These are phyloP conservation scores for Falciphora oryzae DNA, from an alignment of 2,329 filamentous ascomycete species.

Conservation along the genomic window DNA sequence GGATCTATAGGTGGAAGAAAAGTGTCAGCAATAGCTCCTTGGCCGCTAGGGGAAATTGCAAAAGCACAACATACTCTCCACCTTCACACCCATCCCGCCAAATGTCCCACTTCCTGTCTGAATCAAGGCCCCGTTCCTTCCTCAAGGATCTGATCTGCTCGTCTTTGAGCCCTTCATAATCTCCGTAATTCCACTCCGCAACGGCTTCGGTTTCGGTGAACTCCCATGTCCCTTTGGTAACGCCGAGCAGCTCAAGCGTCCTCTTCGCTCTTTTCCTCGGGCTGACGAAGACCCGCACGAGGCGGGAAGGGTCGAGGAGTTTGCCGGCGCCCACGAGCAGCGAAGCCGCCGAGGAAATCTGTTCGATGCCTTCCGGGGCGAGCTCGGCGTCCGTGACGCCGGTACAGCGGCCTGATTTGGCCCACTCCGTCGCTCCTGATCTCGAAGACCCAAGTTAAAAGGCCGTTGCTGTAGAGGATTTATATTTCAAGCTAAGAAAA, in stretches of 20 bases:
- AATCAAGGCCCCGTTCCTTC: slow-evolving; percentile 40
- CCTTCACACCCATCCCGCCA: slow-evolving; percentile 53
- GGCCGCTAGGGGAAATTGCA: slow-evolving; percentile 3
- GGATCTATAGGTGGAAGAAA: slow-evolving; percentile 17
- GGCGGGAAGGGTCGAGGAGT: slow-evolving; percentile 42
- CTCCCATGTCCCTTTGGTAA: slow-evolving; percentile 18
- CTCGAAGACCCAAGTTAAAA: background rate
- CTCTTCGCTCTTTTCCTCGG: slow-evolving; percentile 41
- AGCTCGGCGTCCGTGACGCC: slow-evolving; percentile 37
- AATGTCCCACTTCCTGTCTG: slow-evolving; percentile 46
- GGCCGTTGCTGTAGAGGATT: slow-evolving; percentile 3
- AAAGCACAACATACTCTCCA: slow-evolving; percentile 38
- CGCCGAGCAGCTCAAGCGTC: slow-evolving; percentile 40
- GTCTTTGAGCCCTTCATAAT: slow-evolving; percentile 52
- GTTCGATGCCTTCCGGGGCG: slow-evolving; percentile 32
- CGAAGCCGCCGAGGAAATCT: slow-evolving; percentile 37
- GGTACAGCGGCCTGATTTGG: slow-evolving; percentile 39
- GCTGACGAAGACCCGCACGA: slow-evolving; percentile 43
- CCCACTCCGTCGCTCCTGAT: slow-evolving; percentile 36
- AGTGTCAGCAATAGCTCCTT: slow-evolving; percentile 7
- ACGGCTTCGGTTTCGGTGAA: slow-evolving; percentile 45
- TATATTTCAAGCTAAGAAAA: slow-evolving; percentile 13
- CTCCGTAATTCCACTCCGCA: slow-evolving; percentile 58
- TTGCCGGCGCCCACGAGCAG: slow-evolving; percentile 43
- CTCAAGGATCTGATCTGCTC: slow-evolving; percentile 43